A percentile compares a stretch with the other conserved stretches of the same genome.
Conservation (phyloP, 2,329 filamentous ascomycete species). For the Emmonsia crescens region DNA sequence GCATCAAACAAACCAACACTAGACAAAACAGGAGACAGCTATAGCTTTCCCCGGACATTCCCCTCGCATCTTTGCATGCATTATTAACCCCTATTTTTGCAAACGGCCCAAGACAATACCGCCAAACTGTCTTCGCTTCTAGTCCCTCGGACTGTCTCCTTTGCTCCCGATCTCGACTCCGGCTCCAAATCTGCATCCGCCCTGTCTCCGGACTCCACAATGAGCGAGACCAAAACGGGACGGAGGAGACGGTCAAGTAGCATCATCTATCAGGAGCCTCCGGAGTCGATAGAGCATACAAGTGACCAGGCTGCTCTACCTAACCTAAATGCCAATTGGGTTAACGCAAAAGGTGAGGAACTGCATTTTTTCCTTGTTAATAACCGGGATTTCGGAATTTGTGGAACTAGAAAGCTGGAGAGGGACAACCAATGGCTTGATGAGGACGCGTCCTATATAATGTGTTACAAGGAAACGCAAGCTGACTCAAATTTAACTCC, state of each 20-base stretch:
- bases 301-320: conserved; percentile 91
- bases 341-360: conserved; percentile 87
- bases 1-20: background rate
- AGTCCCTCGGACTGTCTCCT: conserved; percentile 80
- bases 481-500: conserved; percentile 14
- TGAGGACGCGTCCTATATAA: background rate
- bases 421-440: background rate
- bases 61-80: background rate
- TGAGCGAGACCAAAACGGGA: conserved; percentile 53
- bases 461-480: background rate
- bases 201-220: conserved; percentile 50
- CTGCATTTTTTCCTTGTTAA: background rate
- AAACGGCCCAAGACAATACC: conserved; percentile 48
- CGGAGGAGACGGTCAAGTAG: conserved; percentile 93
- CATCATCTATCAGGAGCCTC: conserved; percentile 94
- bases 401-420: conserved; percentile 4
- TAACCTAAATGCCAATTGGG: conserved; percentile 97
- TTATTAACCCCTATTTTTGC: background rate
- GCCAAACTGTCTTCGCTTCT: conserved; percentile 94
- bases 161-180: conserved; percentile 71
- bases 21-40: background rate
- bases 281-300: conserved; percentile 93
- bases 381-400: background rate
- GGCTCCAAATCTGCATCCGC: conserved; percentile 34
- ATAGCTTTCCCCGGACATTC: background rate